These are phyloP conservation scores for Avena eriantha DNA, from an alignment of 176 grass and related monocot genomes.

Conservation along the genomic window DNA sequence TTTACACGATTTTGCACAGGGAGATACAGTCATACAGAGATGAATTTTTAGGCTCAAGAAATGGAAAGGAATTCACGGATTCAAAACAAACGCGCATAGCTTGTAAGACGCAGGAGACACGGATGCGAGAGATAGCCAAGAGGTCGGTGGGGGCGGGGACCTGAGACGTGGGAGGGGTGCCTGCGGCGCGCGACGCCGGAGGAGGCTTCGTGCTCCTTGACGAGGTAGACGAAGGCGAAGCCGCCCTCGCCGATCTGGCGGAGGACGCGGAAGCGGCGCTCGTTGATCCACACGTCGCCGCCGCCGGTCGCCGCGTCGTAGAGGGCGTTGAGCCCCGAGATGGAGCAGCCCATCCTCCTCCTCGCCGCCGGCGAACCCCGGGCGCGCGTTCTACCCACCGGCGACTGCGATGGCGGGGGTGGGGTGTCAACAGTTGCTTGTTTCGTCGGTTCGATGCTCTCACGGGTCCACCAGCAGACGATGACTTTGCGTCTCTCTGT, in stretches of 20 bases:
- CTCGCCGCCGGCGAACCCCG: conserved; percentile 44
- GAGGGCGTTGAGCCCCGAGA: conserved; percentile 81
- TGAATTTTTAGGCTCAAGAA: not conserved
- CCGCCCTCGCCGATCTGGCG: conserved; percentile 95
- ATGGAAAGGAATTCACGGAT: not conserved
- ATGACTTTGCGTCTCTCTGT: conserved; percentile 10
- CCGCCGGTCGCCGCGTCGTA: conserved; percentile 77
- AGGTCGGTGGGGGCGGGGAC: conserved; percentile 37
- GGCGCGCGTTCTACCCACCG: not conserved
- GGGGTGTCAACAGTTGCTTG: not conserved
- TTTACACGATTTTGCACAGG: not conserved
- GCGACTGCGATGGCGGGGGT: conserved; percentile 24
- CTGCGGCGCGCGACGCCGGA: conserved; percentile 35
- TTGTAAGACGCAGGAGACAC: not conserved
- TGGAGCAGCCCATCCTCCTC: conserved; percentile 82
- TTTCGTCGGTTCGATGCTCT: conserved; percentile 25
- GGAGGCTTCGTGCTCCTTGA: conserved; percentile 68
- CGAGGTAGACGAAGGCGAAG: conserved; percentile 94
- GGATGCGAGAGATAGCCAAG: not conserved
- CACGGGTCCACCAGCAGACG: conserved; percentile 25
- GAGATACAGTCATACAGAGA: not conserved
- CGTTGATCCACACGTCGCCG: conserved; percentile 97
- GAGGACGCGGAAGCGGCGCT: conserved; percentile 82
- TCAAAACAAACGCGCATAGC: not conserved
- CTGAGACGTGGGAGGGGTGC: conserved; percentile 70